Percentiles rank a stretch among this genome's conserved stretches.
These are phyloP conservation scores for Populus tremula DNA, from an alignment of 345 rosid species.

Conservation along the genomic window DNA sequence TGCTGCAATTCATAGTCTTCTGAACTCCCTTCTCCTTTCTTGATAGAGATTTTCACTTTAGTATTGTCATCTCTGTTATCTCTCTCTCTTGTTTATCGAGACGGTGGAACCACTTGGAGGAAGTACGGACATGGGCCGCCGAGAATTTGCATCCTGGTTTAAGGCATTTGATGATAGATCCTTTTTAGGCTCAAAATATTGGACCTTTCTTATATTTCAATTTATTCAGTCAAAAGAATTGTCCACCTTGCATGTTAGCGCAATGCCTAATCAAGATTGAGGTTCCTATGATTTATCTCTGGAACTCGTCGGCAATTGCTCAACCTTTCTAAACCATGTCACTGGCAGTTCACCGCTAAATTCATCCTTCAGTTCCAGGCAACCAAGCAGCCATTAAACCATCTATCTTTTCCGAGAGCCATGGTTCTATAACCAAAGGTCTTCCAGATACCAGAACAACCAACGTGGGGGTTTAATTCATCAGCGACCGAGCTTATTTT, in stretches of 20 bases:
- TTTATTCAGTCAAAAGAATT: conserved; percentile 12
- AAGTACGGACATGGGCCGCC: background rate
- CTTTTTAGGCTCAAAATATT: background rate
- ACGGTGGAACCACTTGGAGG: background rate
- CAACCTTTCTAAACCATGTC: conserved; percentile 60
- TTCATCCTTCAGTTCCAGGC: conserved; percentile 75
- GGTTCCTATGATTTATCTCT: conserved; percentile 52
- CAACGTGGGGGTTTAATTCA: conserved; percentile 48
- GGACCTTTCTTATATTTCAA: conserved; percentile 11
- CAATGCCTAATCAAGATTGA: conserved; percentile 67
- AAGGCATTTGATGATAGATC: background rate
- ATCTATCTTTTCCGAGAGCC: conserved; percentile 53
- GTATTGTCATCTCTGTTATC: background rate
- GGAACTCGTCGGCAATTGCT: conserved; percentile 51
- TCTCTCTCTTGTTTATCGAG: background rate
- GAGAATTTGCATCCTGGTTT: background rate
- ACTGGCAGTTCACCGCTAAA: conserved; percentile 65
- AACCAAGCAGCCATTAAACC: conserved; percentile 87
- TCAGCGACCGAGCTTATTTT: conserved; percentile 50
- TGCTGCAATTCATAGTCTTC: conserved; percentile 13
- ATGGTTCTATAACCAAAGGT: conserved; percentile 61
- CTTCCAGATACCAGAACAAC: conserved; percentile 68
- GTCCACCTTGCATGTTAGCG: conserved; percentile 30
- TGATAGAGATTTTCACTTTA: background rate
- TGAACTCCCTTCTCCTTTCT: background rate